Evolutionary conservation across 2,329 filamentous ascomycete genomes (phyloP), one percentile per base, ranked within the genome.

Genomic region (Colletotrichum sojae): DNA sequence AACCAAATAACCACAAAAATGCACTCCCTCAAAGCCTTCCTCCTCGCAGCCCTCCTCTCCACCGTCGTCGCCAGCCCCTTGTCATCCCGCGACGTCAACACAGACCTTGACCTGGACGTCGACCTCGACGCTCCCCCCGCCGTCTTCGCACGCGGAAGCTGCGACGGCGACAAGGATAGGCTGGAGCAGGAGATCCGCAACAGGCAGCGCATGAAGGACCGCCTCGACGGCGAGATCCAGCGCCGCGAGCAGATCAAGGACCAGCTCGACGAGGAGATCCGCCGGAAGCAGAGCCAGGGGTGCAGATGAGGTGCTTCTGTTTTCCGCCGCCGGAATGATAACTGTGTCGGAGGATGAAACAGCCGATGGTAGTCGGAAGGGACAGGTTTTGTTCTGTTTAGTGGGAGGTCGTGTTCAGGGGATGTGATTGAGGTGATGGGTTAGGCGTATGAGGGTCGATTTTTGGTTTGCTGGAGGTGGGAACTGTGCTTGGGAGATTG

Each of bases 141-240:
- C 2, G 51, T 69, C 8, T 8, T 43, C 40, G 61, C 59, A 15
- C 40, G 8, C 20, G 62, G 10, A 49, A 25, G 25, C 22, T 67
- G 55, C 51, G 62, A 55, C 36, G 16, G 10, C 10, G 36, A 45
- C 6, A 69, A 66, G 45, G 6, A 27, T 4, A 57, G 62, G 1
- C 55, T 69, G 52, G 71, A 72, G 20, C 72, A 74, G 49, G 78
- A 77, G 71, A 79, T 80, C 46, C 73, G 73, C 60, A 76, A 76
- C 62, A 71, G 73, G 61, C 36, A 59, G 16, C 70, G 64, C 45
- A 45, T 63, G 16, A 78, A 76, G 60, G 76, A 77, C n/a, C 70
- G 71, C 52, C 60, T 59, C 6, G 73, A 73, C 57, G 69, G 61
- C 3, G 66, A 69, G 31, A 69, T 69, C 13, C n/a, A 20, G 8